Evolutionary conservation across 495 filamentous ascomycete species (phyloP).

Genomic region (Melanomma pulvis-pyrius): DNA sequence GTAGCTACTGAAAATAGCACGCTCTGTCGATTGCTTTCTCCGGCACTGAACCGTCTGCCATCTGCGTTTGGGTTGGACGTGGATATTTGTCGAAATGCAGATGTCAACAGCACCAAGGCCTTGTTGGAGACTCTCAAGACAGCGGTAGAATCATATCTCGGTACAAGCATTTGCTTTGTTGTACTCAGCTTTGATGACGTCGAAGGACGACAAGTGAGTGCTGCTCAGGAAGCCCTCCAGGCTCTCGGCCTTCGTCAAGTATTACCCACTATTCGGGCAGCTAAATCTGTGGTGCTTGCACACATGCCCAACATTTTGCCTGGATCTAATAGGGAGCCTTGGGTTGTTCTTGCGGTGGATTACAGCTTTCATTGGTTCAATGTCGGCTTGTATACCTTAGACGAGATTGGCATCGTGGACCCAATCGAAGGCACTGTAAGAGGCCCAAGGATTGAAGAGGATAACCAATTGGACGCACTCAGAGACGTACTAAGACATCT

Average conservation of each 20-base stretch:
- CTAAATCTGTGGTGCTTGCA: not conserved
- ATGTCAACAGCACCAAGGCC: conserved; percentile 16
- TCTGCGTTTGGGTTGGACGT: conserved; percentile 1
- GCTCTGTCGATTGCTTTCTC: conserved; percentile 12
- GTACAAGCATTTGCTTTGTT: conserved; percentile 23
- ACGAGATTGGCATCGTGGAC: conserved; percentile 7
- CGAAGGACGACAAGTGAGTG: not conserved
- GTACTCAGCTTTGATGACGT: conserved; percentile 7
- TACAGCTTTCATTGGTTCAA: conserved; percentile 15
- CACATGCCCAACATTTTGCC: not conserved
- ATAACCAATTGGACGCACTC: conserved; percentile 9
- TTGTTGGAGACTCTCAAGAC: conserved; percentile 7
- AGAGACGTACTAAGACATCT: conserved; percentile 6
- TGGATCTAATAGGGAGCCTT: not conserved
- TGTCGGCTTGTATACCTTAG: conserved; percentile 12
- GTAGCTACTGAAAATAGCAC: conserved; percentile 3
- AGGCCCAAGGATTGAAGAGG: conserved; percentile 1
- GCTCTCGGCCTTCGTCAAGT: conserved; percentile 20
- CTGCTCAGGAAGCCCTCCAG: conserved; percentile 5
- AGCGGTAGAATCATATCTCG: conserved; percentile 18
- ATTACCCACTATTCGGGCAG: not conserved
- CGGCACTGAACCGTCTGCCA: conserved; percentile 4
- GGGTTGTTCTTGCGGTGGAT: conserved; percentile 14
- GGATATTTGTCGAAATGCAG: conserved; percentile 8
- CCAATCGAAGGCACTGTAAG: conserved; percentile 1